Evolutionary conservation across 768 basidiomycete genomes (phyloP).

Genomic region (Phanerochaete carnosa): DNA sequence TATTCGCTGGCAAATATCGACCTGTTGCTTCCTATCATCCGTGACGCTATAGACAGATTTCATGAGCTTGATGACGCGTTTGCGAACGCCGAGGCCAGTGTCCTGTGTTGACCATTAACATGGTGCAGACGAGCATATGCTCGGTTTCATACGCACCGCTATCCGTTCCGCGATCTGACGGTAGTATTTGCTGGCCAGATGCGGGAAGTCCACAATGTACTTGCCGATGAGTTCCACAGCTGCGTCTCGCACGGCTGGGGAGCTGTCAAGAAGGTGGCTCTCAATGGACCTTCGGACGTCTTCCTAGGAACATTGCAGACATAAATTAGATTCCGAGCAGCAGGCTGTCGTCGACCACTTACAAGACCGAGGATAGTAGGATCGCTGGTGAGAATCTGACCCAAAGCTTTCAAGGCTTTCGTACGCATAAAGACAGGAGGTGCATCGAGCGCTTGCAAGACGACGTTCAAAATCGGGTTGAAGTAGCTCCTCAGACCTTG

Average conservation of each 20-base stretch:
- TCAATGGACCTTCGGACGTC: constrained; percentile 87
- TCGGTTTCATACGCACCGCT: constrained; percentile 51
- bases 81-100: constrained; percentile 89
- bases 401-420: constrained; percentile 87
- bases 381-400: constrained; percentile 88
- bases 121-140: not conserved
- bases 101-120: constrained; percentile 50
- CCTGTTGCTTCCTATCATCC: constrained; percentile 52
- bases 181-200: constrained; percentile 89
- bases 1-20: constrained; percentile 81
- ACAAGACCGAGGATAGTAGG: constrained; percentile 77
- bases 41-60: constrained; percentile 75
- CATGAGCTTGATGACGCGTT: constrained; percentile 93
- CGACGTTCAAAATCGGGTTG: constrained; percentile 76
- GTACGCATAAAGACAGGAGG: constrained; percentile 90
- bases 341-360: constrained; percentile 23
- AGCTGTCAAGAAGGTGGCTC: constrained; percentile 84
- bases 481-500: constrained; percentile 79
- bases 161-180: constrained; percentile 85
- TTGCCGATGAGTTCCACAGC: constrained; percentile 98
- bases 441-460: constrained; percentile 78
- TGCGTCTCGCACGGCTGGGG: constrained; percentile 93
- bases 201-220: constrained; percentile 87
- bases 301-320: constrained; percentile 43
- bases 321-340: not conserved